A percentile compares a stretch with the other conserved stretches of the same genome.
These are phyloP conservation scores for Rhodotorula glutinis DNA, from an alignment of 1,284 basidiomycete species.

Conservation along the genomic window DNA sequence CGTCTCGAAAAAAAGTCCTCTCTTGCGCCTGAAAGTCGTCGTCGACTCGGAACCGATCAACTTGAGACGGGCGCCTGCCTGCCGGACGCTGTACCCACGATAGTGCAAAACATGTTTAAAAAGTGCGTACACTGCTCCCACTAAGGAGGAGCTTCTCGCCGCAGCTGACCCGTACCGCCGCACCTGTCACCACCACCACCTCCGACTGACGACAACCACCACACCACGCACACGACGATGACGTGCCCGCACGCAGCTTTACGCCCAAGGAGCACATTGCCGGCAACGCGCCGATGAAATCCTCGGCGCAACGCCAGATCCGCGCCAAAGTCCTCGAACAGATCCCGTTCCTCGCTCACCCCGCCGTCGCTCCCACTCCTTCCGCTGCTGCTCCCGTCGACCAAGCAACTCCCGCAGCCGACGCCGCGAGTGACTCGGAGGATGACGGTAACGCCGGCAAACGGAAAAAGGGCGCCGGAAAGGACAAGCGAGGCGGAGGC, in stretches of 20 bases:
- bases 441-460: conserved; percentile 51
- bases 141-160: too few species aligned
- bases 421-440: conserved; percentile 6
- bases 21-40: too few species aligned
- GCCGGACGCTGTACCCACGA: too few species aligned
- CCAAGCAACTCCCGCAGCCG: conserved; percentile 4
- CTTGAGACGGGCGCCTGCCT: too few species aligned
- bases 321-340: conserved; percentile 75
- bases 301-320: conserved; percentile 87
- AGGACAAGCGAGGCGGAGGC: conserved; percentile 48
- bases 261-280: conserved; percentile 79
- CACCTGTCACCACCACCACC: too few species aligned
- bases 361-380: conserved; percentile 30
- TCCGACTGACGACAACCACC: neutral
- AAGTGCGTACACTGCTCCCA: too few species aligned
- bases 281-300: conserved; percentile 90
- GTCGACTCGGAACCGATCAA: too few species aligned
- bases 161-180: too few species aligned
- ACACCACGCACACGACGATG: too few species aligned
- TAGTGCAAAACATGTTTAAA: too few species aligned
- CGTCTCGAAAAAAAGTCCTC: too few species aligned
- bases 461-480: conserved; percentile 46
- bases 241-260: conserved; percentile 59
- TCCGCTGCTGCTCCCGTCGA: neutral
- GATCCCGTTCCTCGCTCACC: conserved; percentile 63